Base-by-base conservation (phyloP, 2,329 filamentous ascomycete species). In the Talaromyces verruculosus region DNA sequence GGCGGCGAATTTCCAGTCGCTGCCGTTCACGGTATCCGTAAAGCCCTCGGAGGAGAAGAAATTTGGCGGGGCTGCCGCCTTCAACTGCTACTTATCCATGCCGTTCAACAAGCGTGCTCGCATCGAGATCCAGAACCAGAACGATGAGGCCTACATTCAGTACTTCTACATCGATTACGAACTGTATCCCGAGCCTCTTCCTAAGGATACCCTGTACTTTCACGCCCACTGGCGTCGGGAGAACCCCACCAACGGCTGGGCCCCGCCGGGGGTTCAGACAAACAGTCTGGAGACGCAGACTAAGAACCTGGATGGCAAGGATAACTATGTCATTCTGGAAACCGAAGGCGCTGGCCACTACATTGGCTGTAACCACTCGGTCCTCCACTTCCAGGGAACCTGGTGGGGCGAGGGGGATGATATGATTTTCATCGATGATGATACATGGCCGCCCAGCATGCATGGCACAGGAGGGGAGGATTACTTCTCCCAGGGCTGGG, bases 131-230 rank as follows among this genome's bases (percentile, higher is more conserved):
- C 74, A 77, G 68, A 77, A 77, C 64, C 75, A 77, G 63, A 71
- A 71, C 67, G 71, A 76, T 37, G 65, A 73, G 11, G 72, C 75
- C 33, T 76, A 76, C 64, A 67, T 77, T 63, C 75, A 77, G 60
- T 77, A 76, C 65, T 77, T 77, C 67, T 77, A 76, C 61, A 75
- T 77, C 58, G 74, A 77, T 69, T 77, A 77, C 65, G 75, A 76
- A 65, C 70, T 77, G 2, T 69, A 70, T 41, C 63, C 72, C 0
- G 63, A 72, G 53, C 72, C 72, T 3, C 65, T 72, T 28, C 72
- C 71, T 28, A 68, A 61, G 11, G 73, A 77, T 17, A 69, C 64
- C 19, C 72, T 74, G 3, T 77, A 71, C 69, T 76, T 77, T 65
- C 75, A 77, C 66, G 43, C 43, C n/a, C 43, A 76, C 65, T 76